Evolutionary conservation across 139 green algal genomes (phyloP).

Genomic region (Deuterostichococcus epilithicus): DNA sequence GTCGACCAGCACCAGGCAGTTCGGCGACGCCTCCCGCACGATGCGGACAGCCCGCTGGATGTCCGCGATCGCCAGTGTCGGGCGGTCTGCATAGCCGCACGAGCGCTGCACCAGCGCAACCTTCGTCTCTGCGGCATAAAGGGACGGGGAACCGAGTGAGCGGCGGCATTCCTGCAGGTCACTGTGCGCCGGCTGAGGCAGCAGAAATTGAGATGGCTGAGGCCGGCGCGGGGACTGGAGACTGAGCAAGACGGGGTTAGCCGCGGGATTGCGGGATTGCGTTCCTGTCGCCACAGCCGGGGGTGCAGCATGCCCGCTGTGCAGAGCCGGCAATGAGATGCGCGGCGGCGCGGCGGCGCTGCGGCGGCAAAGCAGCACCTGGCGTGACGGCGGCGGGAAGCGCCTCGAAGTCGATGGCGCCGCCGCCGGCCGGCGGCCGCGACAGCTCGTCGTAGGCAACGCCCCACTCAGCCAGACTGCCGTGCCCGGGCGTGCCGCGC

Average conservation of each 20-base stretch:
- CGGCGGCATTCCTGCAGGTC: too few species aligned
- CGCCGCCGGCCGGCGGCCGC: slow-evolving; percentile 44
- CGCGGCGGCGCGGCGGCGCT: too few species aligned
- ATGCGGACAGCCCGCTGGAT: slow-evolving; percentile 53
- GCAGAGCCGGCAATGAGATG: too few species aligned
- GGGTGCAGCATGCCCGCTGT: too few species aligned
- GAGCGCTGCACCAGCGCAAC: slow-evolving; percentile 92
- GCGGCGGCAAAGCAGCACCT: too few species aligned
- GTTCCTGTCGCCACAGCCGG: too few species aligned
- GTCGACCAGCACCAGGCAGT: slow-evolving; percentile 84
- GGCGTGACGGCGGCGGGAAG: slow-evolving; percentile 58
- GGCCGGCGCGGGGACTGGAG: too few species aligned
- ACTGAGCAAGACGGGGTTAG: too few species aligned
- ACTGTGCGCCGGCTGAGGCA: too few species aligned
- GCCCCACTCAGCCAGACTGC: slow-evolving; percentile 82
- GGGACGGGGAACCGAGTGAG: background rate
- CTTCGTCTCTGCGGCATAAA: slow-evolving; percentile 29
- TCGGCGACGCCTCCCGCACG: slow-evolving; percentile 57
- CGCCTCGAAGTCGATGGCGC: slow-evolving; percentile 66
- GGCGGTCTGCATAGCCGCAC: slow-evolving; percentile 86
- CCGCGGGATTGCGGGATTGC: too few species aligned
- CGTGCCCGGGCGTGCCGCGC: slow-evolving; percentile 60
- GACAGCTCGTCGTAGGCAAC: slow-evolving; percentile 76
- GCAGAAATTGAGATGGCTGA: too few species aligned
- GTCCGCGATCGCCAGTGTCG: slow-evolving; percentile 79